Evolutionary conservation across 768 basidiomycete species (phyloP).

Genomic region (Pholiota molesta): DNA sequence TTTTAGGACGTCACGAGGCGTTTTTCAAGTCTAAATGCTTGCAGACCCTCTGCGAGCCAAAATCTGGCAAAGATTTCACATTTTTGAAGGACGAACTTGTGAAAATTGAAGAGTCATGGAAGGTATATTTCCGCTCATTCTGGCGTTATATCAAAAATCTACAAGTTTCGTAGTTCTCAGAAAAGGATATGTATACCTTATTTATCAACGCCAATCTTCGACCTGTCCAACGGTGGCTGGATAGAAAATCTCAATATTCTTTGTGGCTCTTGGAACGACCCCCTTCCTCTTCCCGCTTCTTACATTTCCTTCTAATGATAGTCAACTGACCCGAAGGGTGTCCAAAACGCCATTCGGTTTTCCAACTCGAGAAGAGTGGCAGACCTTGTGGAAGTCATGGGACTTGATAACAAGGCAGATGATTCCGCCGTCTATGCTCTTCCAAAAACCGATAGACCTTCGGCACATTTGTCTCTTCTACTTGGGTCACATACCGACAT

Average conservation of each 20-base stretch:
- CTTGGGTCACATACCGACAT: conserved; percentile 90
- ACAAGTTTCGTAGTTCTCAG: conserved; percentile 66
- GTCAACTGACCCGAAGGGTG: conserved; percentile 19
- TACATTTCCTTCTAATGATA: conserved; percentile 34
- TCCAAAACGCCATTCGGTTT: conserved; percentile 58
- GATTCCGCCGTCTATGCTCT: conserved; percentile 86
- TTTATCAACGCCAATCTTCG: conserved; percentile 81
- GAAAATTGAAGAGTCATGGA: conserved; percentile 86
- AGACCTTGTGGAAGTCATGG: conserved; percentile 85
- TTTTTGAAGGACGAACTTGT: conserved; percentile 78
- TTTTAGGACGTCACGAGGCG: conserved; percentile 81
- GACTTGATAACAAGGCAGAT: conserved; percentile 82
- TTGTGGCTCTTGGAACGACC: conserved; percentile 93
- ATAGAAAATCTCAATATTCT: conserved; percentile 70
- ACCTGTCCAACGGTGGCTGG: conserved; percentile 85
- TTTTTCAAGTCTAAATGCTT: conserved; percentile 70
- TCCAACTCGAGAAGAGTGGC: conserved; percentile 81
- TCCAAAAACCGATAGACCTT: conserved; percentile 90
- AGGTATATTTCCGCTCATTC: conserved; percentile 48
- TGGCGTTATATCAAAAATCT: neutral
- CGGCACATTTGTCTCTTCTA: conserved; percentile 98
- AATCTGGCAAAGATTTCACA: conserved; percentile 40
- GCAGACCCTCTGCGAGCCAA: conserved; percentile 60
- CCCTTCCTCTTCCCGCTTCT: conserved; percentile 74
- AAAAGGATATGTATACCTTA: conserved; percentile 64